Percentiles rank a stretch among this genome's conserved stretches.
phyloP scores from a whole-genome alignment of 768 basidiomycete genomes.

The Leccinellum rugosiceps region DNA sequence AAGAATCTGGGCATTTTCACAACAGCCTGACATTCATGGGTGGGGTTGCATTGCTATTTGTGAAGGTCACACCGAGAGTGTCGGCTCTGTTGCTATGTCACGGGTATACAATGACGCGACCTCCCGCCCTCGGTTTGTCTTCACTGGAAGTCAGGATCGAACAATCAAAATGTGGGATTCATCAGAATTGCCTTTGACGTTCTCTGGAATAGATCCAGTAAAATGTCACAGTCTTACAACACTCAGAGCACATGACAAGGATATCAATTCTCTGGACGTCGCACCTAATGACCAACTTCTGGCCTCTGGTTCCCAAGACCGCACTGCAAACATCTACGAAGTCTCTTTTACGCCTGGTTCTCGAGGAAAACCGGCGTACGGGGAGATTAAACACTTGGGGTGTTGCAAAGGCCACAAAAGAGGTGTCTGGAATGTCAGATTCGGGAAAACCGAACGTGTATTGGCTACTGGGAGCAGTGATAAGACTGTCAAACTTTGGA shows the following conservation, averaged over 20 bases:
- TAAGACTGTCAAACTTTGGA: constrained; percentile 94
- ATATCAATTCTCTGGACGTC: constrained; percentile 95
- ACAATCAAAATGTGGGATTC: constrained; percentile 99
- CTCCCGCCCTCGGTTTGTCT: constrained; percentile 60
- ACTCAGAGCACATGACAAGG: constrained; percentile 93
- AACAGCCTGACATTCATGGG: constrained; percentile 12
- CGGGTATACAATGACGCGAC: constrained; percentile 32
- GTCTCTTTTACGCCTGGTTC: constrained; percentile 53
- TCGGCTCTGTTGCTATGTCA: constrained; percentile 88
- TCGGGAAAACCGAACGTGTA: constrained; percentile 77
- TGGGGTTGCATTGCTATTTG: constrained; percentile 79
- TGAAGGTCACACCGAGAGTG: constrained; percentile 91
- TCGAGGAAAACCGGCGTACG: constrained; percentile 46
- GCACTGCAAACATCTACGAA: constrained; percentile 86
- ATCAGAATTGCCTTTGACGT: constrained; percentile 41
- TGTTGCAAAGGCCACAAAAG: constrained; percentile 95
- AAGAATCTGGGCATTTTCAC: constrained; percentile 66
- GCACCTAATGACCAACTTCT: constrained; percentile 85
- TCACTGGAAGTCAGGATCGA: constrained; percentile 95
- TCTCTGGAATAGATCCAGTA: constrained; percentile 26
- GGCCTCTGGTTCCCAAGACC: constrained; percentile 94
- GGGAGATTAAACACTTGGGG: constrained; percentile 74
- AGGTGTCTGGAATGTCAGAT: constrained; percentile 93
- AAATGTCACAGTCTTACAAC: constrained; percentile 80
- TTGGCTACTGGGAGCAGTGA: constrained; percentile 95